Evolutionary conservation across 768 basidiomycete genomes (phyloP).

Genomic region (Tylopilus rubrobrunneus): DNA sequence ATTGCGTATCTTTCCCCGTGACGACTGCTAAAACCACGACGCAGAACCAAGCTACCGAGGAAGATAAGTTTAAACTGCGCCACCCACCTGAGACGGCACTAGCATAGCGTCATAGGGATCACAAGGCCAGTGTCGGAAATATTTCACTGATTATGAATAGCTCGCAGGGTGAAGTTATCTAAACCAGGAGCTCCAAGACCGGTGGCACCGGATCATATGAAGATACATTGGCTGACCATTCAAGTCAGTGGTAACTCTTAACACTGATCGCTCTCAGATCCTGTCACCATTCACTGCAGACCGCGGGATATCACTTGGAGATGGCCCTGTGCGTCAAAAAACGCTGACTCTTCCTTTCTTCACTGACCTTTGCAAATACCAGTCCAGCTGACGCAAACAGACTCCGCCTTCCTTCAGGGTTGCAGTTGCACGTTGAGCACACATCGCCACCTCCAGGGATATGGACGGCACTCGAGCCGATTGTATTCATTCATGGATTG

Average conservation of each 20-base stretch:
- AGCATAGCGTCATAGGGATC: neutral
- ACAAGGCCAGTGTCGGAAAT: neutral
- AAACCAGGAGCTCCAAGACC: neutral
- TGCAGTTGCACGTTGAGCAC: slow-evolving; percentile 1
- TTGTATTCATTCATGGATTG: slow-evolving; percentile 6
- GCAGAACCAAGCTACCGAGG: neutral
- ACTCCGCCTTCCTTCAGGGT: slow-evolving; percentile 4
- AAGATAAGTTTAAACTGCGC: slow-evolving; percentile 1
- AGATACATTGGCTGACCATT: neutral
- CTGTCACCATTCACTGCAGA: neutral
- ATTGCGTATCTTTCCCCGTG: neutral
- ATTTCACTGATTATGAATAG: neutral
- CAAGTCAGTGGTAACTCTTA: neutral
- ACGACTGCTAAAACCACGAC: neutral
- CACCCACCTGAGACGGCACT: neutral
- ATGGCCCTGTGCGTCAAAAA: neutral
- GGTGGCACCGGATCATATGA: slow-evolving; percentile 1
- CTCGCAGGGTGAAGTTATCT: neutral
- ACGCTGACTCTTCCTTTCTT: neutral
- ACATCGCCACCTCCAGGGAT: neutral
- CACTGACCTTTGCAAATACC: neutral
- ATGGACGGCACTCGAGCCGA: neutral
- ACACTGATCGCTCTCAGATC: neutral
- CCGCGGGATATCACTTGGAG: neutral
- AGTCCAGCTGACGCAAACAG: slow-evolving; percentile 5